Evolutionary conservation across 768 basidiomycete species (phyloP), one percentile per base, ranked within the genome.

Genomic region (Leccinum rimulosum): DNA sequence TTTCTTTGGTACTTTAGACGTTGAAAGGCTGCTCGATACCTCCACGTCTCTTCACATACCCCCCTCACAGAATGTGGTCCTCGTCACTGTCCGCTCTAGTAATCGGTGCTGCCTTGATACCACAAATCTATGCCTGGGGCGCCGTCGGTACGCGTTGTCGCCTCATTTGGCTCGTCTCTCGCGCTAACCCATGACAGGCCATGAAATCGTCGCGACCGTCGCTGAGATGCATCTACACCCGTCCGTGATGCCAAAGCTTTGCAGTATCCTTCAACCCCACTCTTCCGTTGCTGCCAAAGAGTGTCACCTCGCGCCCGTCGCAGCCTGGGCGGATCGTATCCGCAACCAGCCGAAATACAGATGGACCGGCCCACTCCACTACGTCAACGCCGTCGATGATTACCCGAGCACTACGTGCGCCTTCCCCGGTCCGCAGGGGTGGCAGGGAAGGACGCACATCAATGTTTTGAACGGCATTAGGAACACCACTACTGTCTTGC

Each of bases 161-260:
- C 19, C 33, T 38, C 17, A 27, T 47, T 55, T 14, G 6, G 31
- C 2, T 11, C 19, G 0, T 6, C 12, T 38, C 52, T 15, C 28
- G n/a, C 10, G 14, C 55, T 63, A 17, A 62, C 22, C 9, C 4
- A 28, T 27, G n/a, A 43, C 40, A 86, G 93, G 95, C 4, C 95
- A 98, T 66, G 91, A 97, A 77, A 87, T 97, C 33, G 84, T 93
- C 6, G 95, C 95, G 1, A 96, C 95, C 4, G 91, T 98, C 57
- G 96, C 96, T 1, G 90, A 98, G 70, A 92, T 95, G 59, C 85
- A 98, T 70, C 82, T 98, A 3, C 84, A 92, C 70, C 91, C 91
- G 0, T 77, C 76, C 2, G 86, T 88, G 5, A 78, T 88, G 43
- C 79, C 83, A 2, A 80, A 78, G 33, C 75, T 97, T 55, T 91